Evolutionary conservation across 257 asterid genomes (phyloP).

Genomic region (Lavandula angustifolia): DNA sequence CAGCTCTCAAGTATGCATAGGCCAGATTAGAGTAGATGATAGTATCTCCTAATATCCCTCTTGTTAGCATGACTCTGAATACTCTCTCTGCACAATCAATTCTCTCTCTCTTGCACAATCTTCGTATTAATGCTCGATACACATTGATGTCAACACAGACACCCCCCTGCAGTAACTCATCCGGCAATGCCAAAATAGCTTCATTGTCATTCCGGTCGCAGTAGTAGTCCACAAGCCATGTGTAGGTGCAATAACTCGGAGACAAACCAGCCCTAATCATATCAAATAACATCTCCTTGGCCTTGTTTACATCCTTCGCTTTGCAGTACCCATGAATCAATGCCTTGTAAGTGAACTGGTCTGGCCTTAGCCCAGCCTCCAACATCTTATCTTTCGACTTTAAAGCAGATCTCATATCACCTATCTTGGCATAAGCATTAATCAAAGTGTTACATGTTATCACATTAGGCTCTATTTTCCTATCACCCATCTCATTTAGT

Average conservation of each 20-base stretch:
- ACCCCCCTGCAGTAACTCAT: slow-evolving; percentile 63
- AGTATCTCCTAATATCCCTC: slow-evolving; percentile 71
- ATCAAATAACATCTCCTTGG: slow-evolving; percentile 56
- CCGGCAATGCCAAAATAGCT: slow-evolving; percentile 50
- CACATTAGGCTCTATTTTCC: slow-evolving; percentile 64
- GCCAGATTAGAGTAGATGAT: slow-evolving; percentile 59
- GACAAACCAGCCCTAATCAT: slow-evolving; percentile 65
- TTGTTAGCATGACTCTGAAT: slow-evolving; percentile 54
- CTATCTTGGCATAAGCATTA: slow-evolving; percentile 82
- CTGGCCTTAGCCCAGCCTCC: slow-evolving; percentile 74
- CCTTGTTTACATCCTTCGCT: slow-evolving; percentile 50
- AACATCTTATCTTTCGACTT: slow-evolving; percentile 67
- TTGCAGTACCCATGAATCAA: slow-evolving; percentile 79
- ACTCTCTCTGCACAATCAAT: slow-evolving; percentile 60
- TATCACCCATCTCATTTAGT: slow-evolving; percentile 65
- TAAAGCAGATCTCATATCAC: slow-evolving; percentile 75
- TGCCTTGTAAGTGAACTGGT: slow-evolving; percentile 79
- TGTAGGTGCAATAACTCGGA: slow-evolving; percentile 58
- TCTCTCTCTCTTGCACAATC: slow-evolving; percentile 70
- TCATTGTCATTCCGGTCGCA: slow-evolving; percentile 52
- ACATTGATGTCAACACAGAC: slow-evolving; percentile 62
- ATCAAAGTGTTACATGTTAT: slow-evolving; percentile 87
- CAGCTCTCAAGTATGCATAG: slow-evolving; percentile 60
- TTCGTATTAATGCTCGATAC: slow-evolving; percentile 67
- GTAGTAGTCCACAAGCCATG: slow-evolving; percentile 74